Evolutionary conservation across 2,329 filamentous ascomycete species (phyloP).

Genomic region (Cercospora zeae-maydis): DNA sequence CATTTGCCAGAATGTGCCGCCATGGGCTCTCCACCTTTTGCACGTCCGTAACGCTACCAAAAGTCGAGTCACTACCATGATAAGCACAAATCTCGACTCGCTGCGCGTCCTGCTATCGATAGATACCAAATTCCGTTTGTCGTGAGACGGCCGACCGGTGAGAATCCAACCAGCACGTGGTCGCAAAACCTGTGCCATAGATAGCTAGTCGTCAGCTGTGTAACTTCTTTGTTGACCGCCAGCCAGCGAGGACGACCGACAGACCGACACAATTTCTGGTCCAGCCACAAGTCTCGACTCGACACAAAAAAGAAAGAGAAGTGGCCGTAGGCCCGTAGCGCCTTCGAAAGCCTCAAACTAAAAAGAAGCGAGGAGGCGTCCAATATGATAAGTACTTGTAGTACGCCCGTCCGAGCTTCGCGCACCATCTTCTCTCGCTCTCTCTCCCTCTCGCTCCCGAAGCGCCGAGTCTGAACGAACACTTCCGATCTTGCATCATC

Average conservation of each 20-base stretch:
- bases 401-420: background rate
- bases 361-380: background rate
- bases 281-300: background rate
- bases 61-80: background rate
- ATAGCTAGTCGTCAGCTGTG: background rate
- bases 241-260: background rate
- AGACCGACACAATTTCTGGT: too few relatives aligned
- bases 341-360: too few relatives aligned
- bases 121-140: background rate
- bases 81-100: background rate
- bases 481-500: too few relatives aligned
- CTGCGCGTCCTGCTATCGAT: background rate
- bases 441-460: too few relatives aligned
- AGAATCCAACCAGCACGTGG: too few relatives aligned
- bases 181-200: background rate
- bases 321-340: background rate
- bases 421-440: background rate
- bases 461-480: too few relatives aligned
- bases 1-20: background rate
- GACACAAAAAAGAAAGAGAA: background rate
- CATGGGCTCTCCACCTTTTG: background rate
- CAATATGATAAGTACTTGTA: background rate
- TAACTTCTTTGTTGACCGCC: background rate
- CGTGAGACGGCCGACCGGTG: too few relatives aligned
- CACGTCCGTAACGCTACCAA: background rate